Conservation (phyloP, 78 protist species). For the Corallochytrium limacisporum region DNA sequence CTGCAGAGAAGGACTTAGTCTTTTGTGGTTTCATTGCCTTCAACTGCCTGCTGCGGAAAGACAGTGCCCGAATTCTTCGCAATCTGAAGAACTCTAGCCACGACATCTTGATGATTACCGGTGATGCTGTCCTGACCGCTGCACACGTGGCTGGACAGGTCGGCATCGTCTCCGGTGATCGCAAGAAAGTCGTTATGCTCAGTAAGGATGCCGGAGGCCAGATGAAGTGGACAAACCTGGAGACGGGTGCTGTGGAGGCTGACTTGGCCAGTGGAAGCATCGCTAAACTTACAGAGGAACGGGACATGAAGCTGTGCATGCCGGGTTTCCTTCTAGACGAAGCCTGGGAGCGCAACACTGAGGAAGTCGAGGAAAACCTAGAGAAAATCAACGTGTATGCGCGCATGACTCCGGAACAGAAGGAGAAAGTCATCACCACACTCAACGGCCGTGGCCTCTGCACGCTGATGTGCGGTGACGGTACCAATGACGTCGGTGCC, state of each 20-base stretch:
- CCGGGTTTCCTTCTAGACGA: too few species aligned
- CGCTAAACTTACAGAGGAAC: neutral
- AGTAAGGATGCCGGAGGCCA: neutral
- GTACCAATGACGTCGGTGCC: conserved; percentile 99
- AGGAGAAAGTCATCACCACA: conserved; percentile 12
- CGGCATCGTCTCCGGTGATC: conserved; percentile 15
- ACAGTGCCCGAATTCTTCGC: conserved; percentile 37
- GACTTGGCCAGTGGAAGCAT: neutral
- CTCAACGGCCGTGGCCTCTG: conserved; percentile 46
- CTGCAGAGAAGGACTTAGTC: conserved; percentile 29
- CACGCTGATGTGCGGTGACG: conserved; percentile 98
- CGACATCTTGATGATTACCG: conserved; percentile 90
- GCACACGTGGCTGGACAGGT: conserved; percentile 69
- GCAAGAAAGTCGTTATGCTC: neutral
- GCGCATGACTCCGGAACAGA: conserved; percentile 64
- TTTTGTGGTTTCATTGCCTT: conserved; percentile 87
- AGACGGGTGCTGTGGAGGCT: neutral
- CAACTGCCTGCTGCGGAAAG: conserved; percentile 48
- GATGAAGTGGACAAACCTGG: neutral
- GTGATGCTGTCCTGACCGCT: conserved; percentile 79
- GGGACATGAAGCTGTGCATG: too few species aligned
- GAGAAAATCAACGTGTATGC: conserved; percentile 50
- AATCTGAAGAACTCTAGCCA: conserved; percentile 46
- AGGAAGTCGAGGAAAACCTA: neutral
- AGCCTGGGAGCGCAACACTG: too few species aligned